phyloP scores from a whole-genome alignment of 306 rosid species.

The Begonia masoniana region DNA sequence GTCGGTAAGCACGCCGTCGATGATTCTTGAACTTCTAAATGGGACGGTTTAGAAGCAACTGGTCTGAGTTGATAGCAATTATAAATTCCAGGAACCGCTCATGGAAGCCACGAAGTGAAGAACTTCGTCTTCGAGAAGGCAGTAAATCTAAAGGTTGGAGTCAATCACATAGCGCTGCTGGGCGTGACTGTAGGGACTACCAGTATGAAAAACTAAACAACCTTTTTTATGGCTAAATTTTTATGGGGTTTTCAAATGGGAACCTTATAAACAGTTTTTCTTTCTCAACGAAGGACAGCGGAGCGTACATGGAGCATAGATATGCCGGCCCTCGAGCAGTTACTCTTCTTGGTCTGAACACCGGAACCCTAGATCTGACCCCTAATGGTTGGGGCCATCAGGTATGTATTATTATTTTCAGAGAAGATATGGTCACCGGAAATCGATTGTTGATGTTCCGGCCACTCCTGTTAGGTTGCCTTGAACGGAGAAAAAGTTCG shows the following conservation, averaged over 20 bases:
- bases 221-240: not conserved
- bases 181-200: conserved; percentile 59
- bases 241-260: conserved; percentile 2
- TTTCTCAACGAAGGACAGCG: conserved; percentile 53
- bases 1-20: conserved; percentile 34
- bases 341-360: conserved; percentile 45
- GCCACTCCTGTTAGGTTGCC: conserved; percentile 27
- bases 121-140: conserved; percentile 28
- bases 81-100: conserved; percentile 37
- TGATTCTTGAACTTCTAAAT: no score
- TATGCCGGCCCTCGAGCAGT: conserved; percentile 50
- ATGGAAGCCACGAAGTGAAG: conserved; percentile 58
- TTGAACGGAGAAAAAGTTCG: conserved; percentile 33
- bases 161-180: conserved; percentile 40
- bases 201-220: conserved; percentile 37
- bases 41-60: no score
- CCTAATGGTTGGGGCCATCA: conserved; percentile 50
- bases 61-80: not conserved
- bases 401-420: conserved; percentile 18
- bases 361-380: conserved; percentile 40
- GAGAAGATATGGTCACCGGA: no score
- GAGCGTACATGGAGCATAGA: conserved; percentile 94
- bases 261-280: not conserved
- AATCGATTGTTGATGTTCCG: not conserved
- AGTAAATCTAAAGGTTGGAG: conserved; percentile 29